Conservation (phyloP, 1,284 basidiomycete genomes). For the Naganishia sp. region DNA sequence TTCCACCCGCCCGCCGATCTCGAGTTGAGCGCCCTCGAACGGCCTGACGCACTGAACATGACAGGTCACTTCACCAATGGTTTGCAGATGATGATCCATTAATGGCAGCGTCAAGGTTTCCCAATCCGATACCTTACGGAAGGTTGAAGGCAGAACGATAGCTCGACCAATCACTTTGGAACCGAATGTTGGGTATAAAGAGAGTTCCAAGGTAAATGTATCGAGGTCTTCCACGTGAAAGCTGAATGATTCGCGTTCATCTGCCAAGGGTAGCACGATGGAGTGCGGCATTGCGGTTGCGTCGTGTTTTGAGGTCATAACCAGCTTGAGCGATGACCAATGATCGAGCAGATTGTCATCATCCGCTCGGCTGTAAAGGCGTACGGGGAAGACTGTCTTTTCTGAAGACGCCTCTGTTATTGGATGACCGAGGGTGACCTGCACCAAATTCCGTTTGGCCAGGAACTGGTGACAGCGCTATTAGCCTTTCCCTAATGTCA, state of each 20-base stretch:
- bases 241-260: conserved; percentile 77
- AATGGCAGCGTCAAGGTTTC: conserved; percentile 72
- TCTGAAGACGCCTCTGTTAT: conserved; percentile 48
- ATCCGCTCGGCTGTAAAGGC: conserved; percentile 57
- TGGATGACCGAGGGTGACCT: conserved; percentile 79
- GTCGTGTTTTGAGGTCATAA: conserved; percentile 80
- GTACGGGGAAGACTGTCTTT: conserved; percentile 55
- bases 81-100: conserved; percentile 86
- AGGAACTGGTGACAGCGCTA: conserved; percentile 55
- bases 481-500: not conserved
- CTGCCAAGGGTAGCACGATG: conserved; percentile 78
- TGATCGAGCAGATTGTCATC: conserved; percentile 51
- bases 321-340: conserved; percentile 81
- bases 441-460: conserved; percentile 82
- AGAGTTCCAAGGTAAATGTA: conserved; percentile 83
- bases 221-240: conserved; percentile 82
- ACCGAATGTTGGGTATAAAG: conserved; percentile 97
- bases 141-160: conserved; percentile 77
- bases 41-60: conserved; percentile 85
- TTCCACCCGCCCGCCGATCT: conserved; percentile 90
- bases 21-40: conserved; percentile 90
- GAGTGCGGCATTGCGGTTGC: conserved; percentile 82
- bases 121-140: conserved; percentile 62
- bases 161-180: conserved; percentile 95
- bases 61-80: conserved; percentile 93